These are phyloP conservation scores for Margaritispora aquatica DNA, from an alignment of 495 filamentous ascomycete genomes.

Conservation along the genomic window DNA sequence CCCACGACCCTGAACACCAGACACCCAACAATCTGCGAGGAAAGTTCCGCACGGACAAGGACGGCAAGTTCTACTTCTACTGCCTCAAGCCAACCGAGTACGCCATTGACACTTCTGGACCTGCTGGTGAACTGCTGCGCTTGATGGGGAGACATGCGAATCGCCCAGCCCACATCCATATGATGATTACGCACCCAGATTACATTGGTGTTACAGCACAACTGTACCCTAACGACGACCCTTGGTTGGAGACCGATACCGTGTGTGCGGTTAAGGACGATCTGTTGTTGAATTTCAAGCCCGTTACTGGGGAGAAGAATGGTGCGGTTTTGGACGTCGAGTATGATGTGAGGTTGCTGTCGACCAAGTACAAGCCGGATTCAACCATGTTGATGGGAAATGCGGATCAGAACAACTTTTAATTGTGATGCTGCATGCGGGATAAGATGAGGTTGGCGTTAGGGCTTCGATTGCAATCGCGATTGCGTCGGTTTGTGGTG, in stretches of 20 bases:
- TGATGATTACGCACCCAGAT: slow-evolving; percentile 56
- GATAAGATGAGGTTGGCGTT: too few relatives aligned
- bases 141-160: slow-evolving; percentile 74
- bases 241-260: slow-evolving; percentile 52
- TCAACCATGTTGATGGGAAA: slow-evolving; percentile 14
- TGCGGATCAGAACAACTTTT: slow-evolving; percentile 3
- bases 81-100: slow-evolving; percentile 79
- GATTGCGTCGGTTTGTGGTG: too few relatives aligned
- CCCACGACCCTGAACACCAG: slow-evolving; percentile 75
- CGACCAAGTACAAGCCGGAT: slow-evolving; percentile 32
- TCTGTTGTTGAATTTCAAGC: slow-evolving; percentile 56
- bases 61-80: slow-evolving; percentile 74
- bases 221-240: slow-evolving; percentile 58
- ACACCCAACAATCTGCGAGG: slow-evolving; percentile 75
- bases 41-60: slow-evolving; percentile 70
- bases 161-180: slow-evolving; percentile 82
- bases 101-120: slow-evolving; percentile 68
- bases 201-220: slow-evolving; percentile 54
- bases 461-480: too few relatives aligned
- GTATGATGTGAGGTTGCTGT: slow-evolving; percentile 52
- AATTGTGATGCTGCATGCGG: too few relatives aligned
- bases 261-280: slow-evolving; percentile 63
- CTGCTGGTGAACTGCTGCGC: slow-evolving; percentile 59
- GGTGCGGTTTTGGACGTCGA: slow-evolving; percentile 64
- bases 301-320: slow-evolving; percentile 43